Evolutionary conservation across 768 basidiomycete species (phyloP).

Genomic region (Naganishia friedmannii): DNA sequence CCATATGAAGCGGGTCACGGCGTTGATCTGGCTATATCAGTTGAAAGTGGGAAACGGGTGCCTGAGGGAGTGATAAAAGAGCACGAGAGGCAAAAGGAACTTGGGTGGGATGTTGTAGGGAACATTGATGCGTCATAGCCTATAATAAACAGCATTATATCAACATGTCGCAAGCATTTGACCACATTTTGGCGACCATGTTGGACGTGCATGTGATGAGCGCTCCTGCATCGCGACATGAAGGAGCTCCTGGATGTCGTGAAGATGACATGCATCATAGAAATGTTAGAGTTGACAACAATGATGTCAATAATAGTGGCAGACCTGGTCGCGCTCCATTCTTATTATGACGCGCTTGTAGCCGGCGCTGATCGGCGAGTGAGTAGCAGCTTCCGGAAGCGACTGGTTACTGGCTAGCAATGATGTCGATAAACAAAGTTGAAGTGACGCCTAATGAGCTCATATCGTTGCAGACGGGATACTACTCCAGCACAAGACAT

Average conservation of each 20-base stretch:
- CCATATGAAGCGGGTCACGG: slow-evolving; percentile 47
- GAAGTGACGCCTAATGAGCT: no score
- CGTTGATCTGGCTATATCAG: slow-evolving; percentile 39
- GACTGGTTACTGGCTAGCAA: no score
- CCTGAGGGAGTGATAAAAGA: slow-evolving; percentile 48
- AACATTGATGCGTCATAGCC: slow-evolving; percentile 35
- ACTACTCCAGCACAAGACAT: no score
- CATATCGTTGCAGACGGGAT: no score
- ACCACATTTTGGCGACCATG: no score
- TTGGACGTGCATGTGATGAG: no score
- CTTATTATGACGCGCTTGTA: slow-evolving; percentile 11
- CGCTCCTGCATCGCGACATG: not conserved
- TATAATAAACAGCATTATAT: not conserved
- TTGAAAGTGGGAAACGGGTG: slow-evolving; percentile 43
- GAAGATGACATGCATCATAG: not conserved
- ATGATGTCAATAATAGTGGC: not conserved
- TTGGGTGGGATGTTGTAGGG: slow-evolving; percentile 51
- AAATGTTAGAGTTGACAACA: not conserved
- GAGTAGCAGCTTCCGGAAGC: not conserved
- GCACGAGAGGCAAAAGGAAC: slow-evolving; percentile 49
- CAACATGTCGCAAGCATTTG: not conserved
- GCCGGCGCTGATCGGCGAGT: slow-evolving; percentile 21
- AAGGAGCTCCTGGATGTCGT: not conserved
- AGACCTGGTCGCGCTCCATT: slow-evolving; percentile 6
- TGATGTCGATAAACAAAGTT: no score